Base-by-base conservation (phyloP, 73 alveolate genomes). In the Paramecium sonneborni region DNA sequence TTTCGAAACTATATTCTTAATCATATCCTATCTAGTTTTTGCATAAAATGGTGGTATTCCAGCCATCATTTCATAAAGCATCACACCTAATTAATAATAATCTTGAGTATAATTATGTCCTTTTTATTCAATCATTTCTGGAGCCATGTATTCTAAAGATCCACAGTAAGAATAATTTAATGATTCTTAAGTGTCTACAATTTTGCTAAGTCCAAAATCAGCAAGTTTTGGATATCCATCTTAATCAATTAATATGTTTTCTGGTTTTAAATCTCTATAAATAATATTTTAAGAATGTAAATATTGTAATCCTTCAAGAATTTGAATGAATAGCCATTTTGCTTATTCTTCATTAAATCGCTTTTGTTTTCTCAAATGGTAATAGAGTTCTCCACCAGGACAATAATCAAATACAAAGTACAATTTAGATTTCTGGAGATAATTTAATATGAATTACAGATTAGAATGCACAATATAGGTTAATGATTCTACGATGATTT, bases 371-470 rank as follows among this genome's bases (percentile, higher is more conserved):
- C 76, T 48, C 28, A 95, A 74, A 68, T 94, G 97, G 46, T 93
- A 85, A 92, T 68, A 94, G 12, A 95, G 92, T 68, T 95, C 98
- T 41, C 98, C 98, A 39, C 99, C 99, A 5, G 95, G 97, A 84
- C 97, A 94, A 41, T 68, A 68, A 30, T 93, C 96, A 44, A 87
- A 85, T n/a, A 84, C 95, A 76, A 92, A 94, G 88, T 82, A 94
- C 79, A 96, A 93, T 93, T 94, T 96, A 20, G 94, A 38, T 43
- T 46, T 39, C 90, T 79, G 9, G 5, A 10, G 20, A 74, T 34
- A 43, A 8, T 23, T 23, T 12, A 20, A 79, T 74, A 74, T 39
- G 14, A 14, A 24, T 24, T 79, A 79, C 90, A 12, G 90, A 30
- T 12, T 79, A 23, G 28, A 79, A 79, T 43, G 90, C 90, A 79